Conservation (phyloP, 2,329 filamentous ascomycete species). For the Exserohilum rostratum region DNA sequence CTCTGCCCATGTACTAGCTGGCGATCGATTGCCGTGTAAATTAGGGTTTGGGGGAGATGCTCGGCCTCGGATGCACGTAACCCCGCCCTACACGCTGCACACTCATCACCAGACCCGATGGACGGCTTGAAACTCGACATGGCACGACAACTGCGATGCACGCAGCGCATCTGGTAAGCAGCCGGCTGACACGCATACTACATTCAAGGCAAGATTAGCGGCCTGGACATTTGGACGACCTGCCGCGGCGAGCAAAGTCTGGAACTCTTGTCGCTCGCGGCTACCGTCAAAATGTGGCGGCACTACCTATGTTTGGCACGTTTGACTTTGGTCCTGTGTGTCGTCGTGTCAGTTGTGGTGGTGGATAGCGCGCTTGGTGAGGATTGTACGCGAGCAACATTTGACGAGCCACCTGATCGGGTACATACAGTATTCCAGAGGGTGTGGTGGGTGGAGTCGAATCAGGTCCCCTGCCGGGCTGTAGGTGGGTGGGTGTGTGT, state of each 20-base stretch:
- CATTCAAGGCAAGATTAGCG: not conserved
- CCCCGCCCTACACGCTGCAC: not conserved
- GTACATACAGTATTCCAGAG: not conserved
- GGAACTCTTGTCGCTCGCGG: not conserved
- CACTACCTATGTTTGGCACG: not conserved
- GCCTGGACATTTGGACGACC: not conserved
- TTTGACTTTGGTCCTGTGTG: not conserved
- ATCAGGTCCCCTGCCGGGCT: conserved; percentile 7
- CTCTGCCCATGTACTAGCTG: not conserved
- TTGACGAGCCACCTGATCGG: conserved; percentile 1
- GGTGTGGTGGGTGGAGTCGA: conserved; percentile 11
- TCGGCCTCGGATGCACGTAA: too few relatives aligned
- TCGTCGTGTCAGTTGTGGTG: too few relatives aligned
- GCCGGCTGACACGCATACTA: conserved; percentile 5
- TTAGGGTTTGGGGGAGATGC: too few relatives aligned
- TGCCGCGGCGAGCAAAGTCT: not conserved
- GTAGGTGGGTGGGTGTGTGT: conserved; percentile 2
- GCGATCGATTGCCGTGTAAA: too few relatives aligned
- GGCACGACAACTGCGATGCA: not conserved
- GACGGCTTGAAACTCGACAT: not conserved
- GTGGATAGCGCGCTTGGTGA: not conserved
- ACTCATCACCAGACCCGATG: not conserved
- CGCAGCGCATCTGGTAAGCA: not conserved
- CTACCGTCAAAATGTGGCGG: not conserved
- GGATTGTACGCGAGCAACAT: not conserved